Conservation (phyloP, 352 stramenopile species). For the Salisapilia sapeloensis region DNA sequence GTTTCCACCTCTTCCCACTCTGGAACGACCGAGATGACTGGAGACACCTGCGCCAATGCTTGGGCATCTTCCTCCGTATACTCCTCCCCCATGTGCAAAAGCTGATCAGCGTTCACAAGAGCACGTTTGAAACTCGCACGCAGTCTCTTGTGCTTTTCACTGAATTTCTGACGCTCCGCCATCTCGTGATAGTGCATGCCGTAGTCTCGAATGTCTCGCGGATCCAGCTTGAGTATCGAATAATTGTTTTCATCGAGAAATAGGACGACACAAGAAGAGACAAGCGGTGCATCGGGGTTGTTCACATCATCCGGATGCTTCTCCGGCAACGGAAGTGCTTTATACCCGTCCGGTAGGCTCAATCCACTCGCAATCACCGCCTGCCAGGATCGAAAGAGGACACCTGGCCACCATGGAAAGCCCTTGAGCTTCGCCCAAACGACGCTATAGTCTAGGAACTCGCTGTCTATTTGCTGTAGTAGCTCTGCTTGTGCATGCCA, state of each 20-base stretch:
- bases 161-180: constrained; percentile 7
- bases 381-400: constrained; percentile 57
- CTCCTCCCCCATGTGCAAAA: constrained; percentile 23
- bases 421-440: constrained; percentile 56
- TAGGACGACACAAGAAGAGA: constrained; percentile 24
- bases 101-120: constrained; percentile 10
- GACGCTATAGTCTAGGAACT: constrained; percentile 54
- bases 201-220: constrained; percentile 26
- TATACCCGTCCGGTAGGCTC: constrained; percentile 13
- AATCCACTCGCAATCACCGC: constrained; percentile 19
- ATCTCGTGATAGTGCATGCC: constrained; percentile 10
- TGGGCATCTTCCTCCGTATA: constrained; percentile 14
- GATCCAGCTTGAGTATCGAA: constrained; percentile 17
- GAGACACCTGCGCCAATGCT: too few species aligned
- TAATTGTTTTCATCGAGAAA: constrained; percentile 58
- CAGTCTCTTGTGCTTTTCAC: constrained; percentile 7
- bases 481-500: constrained; percentile 9
- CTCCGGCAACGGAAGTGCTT: constrained; percentile 19
- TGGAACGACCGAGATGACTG: too few species aligned
- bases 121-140: constrained; percentile 10
- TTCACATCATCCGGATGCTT: constrained; percentile 10
- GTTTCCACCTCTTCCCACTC: too few species aligned
- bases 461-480: constrained; percentile 20
- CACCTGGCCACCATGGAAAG: constrained; percentile 65
- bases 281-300: constrained; percentile 1